A percentile compares a stretch with the other conserved stretches of the same genome.
Conservation (phyloP, 176 grass and related monocot genomes). For the Poa pratensis region DNA sequence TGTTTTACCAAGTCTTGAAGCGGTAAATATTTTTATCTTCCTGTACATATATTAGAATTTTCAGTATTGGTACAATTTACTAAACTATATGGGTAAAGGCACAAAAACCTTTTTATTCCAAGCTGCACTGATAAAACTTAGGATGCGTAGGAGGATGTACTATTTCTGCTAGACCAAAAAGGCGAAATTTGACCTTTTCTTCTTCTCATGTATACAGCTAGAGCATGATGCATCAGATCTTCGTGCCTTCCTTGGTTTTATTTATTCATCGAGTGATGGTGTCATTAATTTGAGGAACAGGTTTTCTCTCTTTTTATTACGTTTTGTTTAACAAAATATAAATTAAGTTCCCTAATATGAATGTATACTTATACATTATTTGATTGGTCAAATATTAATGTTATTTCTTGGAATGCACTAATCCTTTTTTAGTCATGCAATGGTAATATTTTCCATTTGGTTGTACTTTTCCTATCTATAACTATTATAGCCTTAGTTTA, state of each 20-base stretch:
- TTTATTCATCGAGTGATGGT: constrained; percentile 21
- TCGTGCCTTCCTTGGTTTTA: not conserved
- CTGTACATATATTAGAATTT: not conserved
- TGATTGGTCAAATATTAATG: not conserved
- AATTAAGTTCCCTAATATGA: not conserved
- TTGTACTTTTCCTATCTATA: not conserved
- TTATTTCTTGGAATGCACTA: not conserved
- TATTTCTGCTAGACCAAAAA: not conserved
- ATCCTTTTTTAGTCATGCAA: not conserved
- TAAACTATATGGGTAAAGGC: not conserved
- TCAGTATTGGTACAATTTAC: not conserved
- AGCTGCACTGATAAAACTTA: not conserved
- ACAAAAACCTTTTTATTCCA: not conserved
- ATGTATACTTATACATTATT: not conserved
- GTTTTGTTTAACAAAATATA: not conserved
- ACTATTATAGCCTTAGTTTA: not conserved
- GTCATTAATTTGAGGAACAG: not conserved
- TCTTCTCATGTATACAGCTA: not conserved
- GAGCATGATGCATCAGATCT: constrained; percentile 17
- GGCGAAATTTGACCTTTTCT: not conserved
- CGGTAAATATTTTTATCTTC: not conserved
- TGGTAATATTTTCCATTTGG: not conserved
- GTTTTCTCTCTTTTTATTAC: not conserved
- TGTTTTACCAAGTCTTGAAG: not conserved
- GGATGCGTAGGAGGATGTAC: not conserved